phyloP scores from a whole-genome alignment of 2,329 filamentous ascomycete genomes.

The Colletotrichum noveboracense region DNA sequence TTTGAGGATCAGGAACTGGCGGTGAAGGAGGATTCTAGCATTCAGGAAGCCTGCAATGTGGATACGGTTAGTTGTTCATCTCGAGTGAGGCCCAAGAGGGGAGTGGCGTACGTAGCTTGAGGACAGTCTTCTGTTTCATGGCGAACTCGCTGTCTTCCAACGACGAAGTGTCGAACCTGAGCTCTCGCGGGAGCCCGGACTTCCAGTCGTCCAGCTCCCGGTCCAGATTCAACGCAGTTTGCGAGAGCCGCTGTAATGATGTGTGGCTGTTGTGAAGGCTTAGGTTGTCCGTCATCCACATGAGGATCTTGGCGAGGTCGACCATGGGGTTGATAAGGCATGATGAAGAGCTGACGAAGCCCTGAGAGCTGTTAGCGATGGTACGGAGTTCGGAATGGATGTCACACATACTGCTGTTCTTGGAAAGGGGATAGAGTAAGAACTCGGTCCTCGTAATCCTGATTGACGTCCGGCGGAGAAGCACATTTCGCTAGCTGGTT shows the following conservation, averaged over 20 bases:
- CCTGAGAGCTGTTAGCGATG: not conserved
- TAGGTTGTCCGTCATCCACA: conserved; percentile 20
- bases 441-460: not conserved
- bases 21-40: conserved; percentile 7
- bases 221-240: conserved; percentile 5
- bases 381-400: fast-evolving
- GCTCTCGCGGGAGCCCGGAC: not conserved
- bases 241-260: conserved; percentile 7
- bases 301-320: conserved; percentile 16
- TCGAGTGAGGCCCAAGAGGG: not conserved
- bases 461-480: conserved; percentile 18
- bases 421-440: conserved; percentile 9
- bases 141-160: conserved; percentile 17
- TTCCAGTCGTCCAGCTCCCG: conserved; percentile 14
- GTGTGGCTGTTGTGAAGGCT: conserved; percentile 11
- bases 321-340: conserved; percentile 19
- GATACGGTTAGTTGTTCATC: not conserved
- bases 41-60: not conserved
- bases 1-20: conserved; percentile 13
- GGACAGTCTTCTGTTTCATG: conserved; percentile 16
- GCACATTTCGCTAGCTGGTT: conserved; percentile 11
- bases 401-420: not conserved
- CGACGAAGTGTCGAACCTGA: conserved; percentile 6
- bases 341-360: conserved; percentile 7
- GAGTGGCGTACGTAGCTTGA: not conserved